Base-by-base conservation (phyloP, 345 rosid species). In the Heritiera littoralis region DNA sequence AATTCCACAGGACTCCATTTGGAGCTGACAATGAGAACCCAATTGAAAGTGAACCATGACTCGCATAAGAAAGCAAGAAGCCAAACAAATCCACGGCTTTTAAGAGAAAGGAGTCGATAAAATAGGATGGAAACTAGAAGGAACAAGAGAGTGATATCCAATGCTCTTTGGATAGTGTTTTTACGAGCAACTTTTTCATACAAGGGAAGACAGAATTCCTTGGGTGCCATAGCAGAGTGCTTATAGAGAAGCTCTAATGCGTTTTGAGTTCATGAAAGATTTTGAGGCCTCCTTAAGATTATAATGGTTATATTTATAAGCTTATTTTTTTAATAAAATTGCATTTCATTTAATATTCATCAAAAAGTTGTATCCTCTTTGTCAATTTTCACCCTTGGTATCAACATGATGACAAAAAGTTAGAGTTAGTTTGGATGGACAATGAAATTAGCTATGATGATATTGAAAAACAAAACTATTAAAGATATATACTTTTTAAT, bases 41-140 rank as follows among this genome's bases (percentile, higher is more conserved):
- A 94, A 14, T 68, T 0, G 81, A 89, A 85, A 15, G 90, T 66
- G 84, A 94, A 92, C 64, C 75, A 86, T 9, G 87, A 80, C 84
- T 94, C 95, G 72, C 97, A 94, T 0, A 84, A 49, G 65, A 92
- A 80, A 48, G 93, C 94, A 18, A 92, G 85, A 56, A 86, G 28
- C 98, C 93, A 92, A 11, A 79, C 77, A 54, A 74, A 48, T 13
- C 90, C 95, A 60, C 83, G 86, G 69, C 74, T 56, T 2, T 49
- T 20, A 35, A 88, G 81, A 52, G 75, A 49, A 8, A 74, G 15
- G 49, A 89, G 40, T 45, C 92, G 92, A 74, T 88, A 84, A 23
- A 28, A 9, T 18, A 89, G 82, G 8, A 88, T 82, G 43, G 89
- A 82, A 11, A 72, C 3, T 40, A 88, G 81, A 59, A 87, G 91